Base-by-base conservation (phyloP, 2,329 filamentous ascomycete species). In the Nannizziopsis arthrosporioides region DNA sequence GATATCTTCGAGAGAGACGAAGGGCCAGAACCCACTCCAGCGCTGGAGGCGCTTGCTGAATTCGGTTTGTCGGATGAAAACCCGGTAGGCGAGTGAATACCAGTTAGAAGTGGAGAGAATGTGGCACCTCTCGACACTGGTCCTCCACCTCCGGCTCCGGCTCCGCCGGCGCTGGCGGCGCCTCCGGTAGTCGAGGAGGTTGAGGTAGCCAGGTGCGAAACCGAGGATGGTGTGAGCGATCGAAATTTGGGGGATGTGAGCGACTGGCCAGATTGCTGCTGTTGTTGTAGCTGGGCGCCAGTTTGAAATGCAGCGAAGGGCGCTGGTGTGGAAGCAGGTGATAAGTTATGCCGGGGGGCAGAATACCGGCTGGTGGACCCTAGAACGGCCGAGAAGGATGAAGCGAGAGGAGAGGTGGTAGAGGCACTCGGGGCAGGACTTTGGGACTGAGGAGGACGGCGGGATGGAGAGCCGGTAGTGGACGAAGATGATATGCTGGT, bases 1-100 rank as follows among this genome's bases (percentile, higher is more conserved):
- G 92, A 88, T 66, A 98, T 92, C 71, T 93, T 95, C 53, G 84
- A 84, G 59, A 96, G 75, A 62, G 82, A 82, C 42, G 72, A 75
- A 57, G 74, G 68, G 53, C 72, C 70, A 32, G 69, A 70, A 57
- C 66, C 63, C 50, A 70, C 65, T 41, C 68, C 66, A 54, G 65
- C 61, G 47, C 62, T 59, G 19, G 63, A 62, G 40, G 61, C 57
- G 51, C 63, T 56, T 10, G 65, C 66, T 47, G 52, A 49, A 36
- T 62, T 56, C 60, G 68, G 59, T 67, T 76, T 67, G 59, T 69
- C 59, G 63, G 69, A 65, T 47, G 73, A 70, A 57, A 71, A 73
- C 34, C 74, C 75, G 51, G 75, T 71, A 15, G 69, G 69, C 44
- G 69, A 72, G 54, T 77, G 65, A 64, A 69, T 68, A 57, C 73